phyloP scores from a whole-genome alignment of 129 eudicot species.

The Artemisia argyi region DNA sequence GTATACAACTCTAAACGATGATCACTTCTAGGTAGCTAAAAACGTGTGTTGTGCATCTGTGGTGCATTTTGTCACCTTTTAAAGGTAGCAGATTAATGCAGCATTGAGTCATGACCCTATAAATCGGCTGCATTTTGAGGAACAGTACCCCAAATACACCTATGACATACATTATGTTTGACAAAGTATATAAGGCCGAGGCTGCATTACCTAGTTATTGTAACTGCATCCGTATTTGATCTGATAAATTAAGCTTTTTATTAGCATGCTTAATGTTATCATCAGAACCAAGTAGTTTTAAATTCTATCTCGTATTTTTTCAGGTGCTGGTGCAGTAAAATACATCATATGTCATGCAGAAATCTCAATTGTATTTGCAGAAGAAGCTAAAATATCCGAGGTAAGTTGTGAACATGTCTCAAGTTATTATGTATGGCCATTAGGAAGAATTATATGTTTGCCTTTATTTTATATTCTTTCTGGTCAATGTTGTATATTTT shows the following conservation, averaged over 20 bases:
- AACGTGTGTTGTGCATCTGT: background rate
- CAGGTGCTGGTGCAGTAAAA: conserved; percentile 92
- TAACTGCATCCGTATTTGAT: background rate
- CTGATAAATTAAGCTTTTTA: background rate
- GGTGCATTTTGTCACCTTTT: background rate
- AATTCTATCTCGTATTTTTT: conserved; percentile 12
- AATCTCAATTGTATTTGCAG: conserved; percentile 65
- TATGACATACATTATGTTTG: background rate
- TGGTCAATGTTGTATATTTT: no score
- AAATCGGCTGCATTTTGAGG: no score
- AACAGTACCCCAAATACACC: background rate
- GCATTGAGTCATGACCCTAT: no score
- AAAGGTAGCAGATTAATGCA: background rate
- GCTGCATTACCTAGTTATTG: background rate
- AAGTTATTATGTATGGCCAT: no score
- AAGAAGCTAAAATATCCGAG: conserved; percentile 82
- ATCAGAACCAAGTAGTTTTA: background rate
- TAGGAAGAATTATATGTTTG: background rate
- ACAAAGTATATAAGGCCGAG: background rate
- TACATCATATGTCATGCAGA: conserved; percentile 85
- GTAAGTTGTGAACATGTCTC: conserved; percentile 27
- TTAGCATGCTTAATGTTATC: background rate
- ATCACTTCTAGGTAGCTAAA: background rate
- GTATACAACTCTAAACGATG: no score
- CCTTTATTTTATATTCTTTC: no score